Evolutionary conservation across 139 green algal genomes (phyloP).

Genomic region (Picochlorum sp.): DNA sequence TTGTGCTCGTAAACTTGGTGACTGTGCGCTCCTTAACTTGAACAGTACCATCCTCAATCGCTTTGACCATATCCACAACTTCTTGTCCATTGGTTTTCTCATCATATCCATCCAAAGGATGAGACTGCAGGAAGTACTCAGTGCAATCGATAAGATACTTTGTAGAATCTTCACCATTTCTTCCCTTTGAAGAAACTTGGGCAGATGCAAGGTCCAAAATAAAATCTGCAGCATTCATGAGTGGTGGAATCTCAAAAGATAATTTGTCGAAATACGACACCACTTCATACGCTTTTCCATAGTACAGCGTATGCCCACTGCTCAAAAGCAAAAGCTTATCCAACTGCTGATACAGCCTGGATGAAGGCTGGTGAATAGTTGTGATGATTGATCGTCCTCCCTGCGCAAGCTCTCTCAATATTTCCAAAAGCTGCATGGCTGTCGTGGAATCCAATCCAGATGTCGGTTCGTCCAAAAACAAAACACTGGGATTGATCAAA

Average conservation of each 20-base stretch:
- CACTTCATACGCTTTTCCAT: constrained; percentile 47
- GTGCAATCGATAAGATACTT: constrained; percentile 21
- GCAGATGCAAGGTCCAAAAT: constrained; percentile 71
- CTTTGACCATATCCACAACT: neutral
- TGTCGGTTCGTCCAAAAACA: constrained; percentile 80
- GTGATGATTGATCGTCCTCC: constrained; percentile 72
- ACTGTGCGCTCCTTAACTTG: neutral
- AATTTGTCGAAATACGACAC: constrained; percentile 54
- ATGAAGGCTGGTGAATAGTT: constrained; percentile 92
- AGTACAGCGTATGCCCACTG: constrained; percentile 73
- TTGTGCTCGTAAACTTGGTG: neutral
- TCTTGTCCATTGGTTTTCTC: neutral
- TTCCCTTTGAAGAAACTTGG: constrained; percentile 26
- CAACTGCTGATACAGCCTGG: constrained; percentile 71
- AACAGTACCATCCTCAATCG: neutral
- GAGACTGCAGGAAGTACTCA: constrained; percentile 19
- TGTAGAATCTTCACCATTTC: constrained; percentile 16
- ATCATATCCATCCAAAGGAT: constrained; percentile 23
- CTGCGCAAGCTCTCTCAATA: constrained; percentile 54
- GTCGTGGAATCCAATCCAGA: constrained; percentile 81
- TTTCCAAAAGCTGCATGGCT: constrained; percentile 72
- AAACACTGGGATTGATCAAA: constrained; percentile 82
- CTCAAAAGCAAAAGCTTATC: constrained; percentile 57
- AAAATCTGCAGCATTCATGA: constrained; percentile 70
- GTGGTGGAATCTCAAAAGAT: constrained; percentile 52